A percentile compares a stretch with the other conserved stretches of the same genome.
phyloP scores from a whole-genome alignment of 2,329 filamentous ascomycete genomes.

The Lasiodiplodia gonubiensis region DNA sequence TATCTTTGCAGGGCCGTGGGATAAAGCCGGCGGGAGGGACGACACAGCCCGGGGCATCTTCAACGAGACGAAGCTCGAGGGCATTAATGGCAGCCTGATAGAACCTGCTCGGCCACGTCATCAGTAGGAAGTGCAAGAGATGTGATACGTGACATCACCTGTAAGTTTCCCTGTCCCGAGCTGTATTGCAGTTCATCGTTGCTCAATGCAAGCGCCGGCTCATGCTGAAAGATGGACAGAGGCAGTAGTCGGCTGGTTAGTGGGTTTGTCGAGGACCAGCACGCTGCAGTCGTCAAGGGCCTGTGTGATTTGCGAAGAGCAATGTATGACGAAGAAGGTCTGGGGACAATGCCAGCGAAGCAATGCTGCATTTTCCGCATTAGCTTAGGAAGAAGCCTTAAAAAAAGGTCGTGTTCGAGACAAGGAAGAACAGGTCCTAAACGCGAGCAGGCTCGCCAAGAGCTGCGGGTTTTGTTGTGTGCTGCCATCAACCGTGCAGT shows the following conservation, averaged over 20 bases:
- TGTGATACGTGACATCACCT: neutral
- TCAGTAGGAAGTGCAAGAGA: neutral
- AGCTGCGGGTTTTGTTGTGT: neutral
- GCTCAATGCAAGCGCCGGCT: neutral
- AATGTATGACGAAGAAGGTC: neutral
- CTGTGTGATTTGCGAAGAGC: neutral
- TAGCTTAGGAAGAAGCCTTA: constrained; percentile 3
- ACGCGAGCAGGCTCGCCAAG: neutral
- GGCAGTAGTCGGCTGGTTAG: neutral
- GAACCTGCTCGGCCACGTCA: neutral
- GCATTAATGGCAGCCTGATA: constrained; percentile 28
- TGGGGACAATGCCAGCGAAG: constrained; percentile 12
- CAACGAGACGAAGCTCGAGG: constrained; percentile 22
- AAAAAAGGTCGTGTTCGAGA: neutral
- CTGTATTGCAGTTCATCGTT: constrained; percentile 23
- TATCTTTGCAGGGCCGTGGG: constrained; percentile 39
- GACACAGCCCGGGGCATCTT: neutral
- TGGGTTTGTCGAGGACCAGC: neutral
- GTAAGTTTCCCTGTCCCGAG: constrained; percentile 23
- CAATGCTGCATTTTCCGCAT: constrained; percentile 11
- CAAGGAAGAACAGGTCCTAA: neutral
- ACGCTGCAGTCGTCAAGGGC: neutral
- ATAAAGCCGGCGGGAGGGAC: constrained; percentile 5
- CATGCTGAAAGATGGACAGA: neutral
- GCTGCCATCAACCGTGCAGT: neutral